phyloP scores from a whole-genome alignment of 495 filamentous ascomycete genomes.

The Physcia stellaris region DNA sequence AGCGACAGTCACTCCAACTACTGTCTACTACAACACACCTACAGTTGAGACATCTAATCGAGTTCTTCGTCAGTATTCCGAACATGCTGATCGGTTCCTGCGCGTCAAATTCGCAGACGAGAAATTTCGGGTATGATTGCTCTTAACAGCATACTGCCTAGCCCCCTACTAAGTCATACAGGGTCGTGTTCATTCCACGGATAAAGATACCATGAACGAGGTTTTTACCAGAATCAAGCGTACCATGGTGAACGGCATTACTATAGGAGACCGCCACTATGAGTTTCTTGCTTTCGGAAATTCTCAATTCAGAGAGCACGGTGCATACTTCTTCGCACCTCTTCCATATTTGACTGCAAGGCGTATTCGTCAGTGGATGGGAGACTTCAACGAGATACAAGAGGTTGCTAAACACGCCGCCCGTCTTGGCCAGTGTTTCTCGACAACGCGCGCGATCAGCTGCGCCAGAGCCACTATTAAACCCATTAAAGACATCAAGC shows the following conservation, averaged over 20 bases:
- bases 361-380: constrained; percentile 85
- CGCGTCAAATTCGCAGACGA: constrained; percentile 88
- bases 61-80: constrained; percentile 57
- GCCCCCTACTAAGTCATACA: constrained; percentile 14
- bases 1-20: constrained; percentile 70
- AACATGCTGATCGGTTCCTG: constrained; percentile 69
- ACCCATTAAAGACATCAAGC: constrained; percentile 48
- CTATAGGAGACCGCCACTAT: constrained; percentile 66
- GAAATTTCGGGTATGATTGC: constrained; percentile 32
- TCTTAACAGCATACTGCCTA: not conserved
- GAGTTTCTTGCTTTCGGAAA: constrained; percentile 92
- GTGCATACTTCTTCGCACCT: constrained; percentile 77
- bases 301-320: constrained; percentile 85
- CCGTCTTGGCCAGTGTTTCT: constrained; percentile 87
- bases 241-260: constrained; percentile 64
- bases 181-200: constrained; percentile 43
- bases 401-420: constrained; percentile 77
- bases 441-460: constrained; percentile 64
- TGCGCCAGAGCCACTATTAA: constrained; percentile 26
- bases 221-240: constrained; percentile 61
- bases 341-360: constrained; percentile 45
- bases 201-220: constrained; percentile 46
- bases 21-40: constrained; percentile 63
- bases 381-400: constrained; percentile 62
- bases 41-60: constrained; percentile 78